Base-by-base conservation (phyloP, 2,329 filamentous ascomycete species). In the Phoma sp. region DNA sequence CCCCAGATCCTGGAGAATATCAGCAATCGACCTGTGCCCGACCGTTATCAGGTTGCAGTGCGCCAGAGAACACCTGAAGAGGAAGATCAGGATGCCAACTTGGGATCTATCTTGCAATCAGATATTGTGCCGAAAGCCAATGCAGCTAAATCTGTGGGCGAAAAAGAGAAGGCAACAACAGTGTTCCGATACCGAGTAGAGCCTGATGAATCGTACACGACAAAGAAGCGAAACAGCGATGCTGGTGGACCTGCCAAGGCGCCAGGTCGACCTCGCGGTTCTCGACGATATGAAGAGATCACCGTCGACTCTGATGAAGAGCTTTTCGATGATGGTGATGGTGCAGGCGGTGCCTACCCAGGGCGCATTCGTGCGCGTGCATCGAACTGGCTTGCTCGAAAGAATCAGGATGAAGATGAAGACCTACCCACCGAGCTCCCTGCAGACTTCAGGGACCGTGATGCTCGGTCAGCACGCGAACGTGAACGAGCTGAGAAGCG, bases 281-380 rank as follows among this genome's bases (percentile, higher is more conserved):
- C 61, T 6, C 53, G 38, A 15, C 59, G 75, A 17, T 81, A 76
- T 46, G 79, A 81, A 61, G 78, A 81, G 47, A 72, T 81, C 17
- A 76, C 75, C 11, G 69, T 81, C 28, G 78, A 77, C 23, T 78
- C 77, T 1, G 78, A 80, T 20, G 74, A 77, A 3, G 78, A 80
- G 14, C 61, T 67, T 9, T 21, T 33, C 4, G 67, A 71, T 5
- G 63, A 66, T 7, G 49, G 60, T 12, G 62, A 65, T 9, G 56
- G 51, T 14, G 62, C 60, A 4, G 57, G 57, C 10, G 42, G 38
- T 4, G 58, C 55, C 23, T 53, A 56, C 3, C 53, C 57, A 20
- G 59, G 61, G 23, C 66, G 60, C 5, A 36, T 59, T 14, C 62
- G 62, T 20, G 61, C 61, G 23, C 64, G 74, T 28, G 56, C 65